Base-by-base conservation (phyloP, 2,329 filamentous ascomycete species). In the Cyphellophora europaea region DNA sequence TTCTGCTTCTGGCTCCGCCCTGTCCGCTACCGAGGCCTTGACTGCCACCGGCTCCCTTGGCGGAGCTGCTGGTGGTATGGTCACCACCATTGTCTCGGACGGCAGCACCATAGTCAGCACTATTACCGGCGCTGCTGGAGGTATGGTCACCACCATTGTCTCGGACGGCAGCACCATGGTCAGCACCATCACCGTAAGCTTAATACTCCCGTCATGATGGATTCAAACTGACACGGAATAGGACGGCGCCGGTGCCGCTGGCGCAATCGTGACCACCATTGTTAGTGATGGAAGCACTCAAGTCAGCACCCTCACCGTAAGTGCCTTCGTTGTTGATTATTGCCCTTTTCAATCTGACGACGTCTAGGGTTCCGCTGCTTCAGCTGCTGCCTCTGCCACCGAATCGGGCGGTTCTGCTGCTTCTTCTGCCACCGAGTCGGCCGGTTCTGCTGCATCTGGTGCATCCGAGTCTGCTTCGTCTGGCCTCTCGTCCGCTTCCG, bases 401-500 rank as follows among this genome's bases (percentile, higher is more conserved):
- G 37, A 13, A 31, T 30, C 40, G 18, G 19, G 6, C 11, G 13
- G 12, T 15, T 21, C 16, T 37, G 37, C 19, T 40, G 43, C 25
- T 46, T n/a, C 43, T 15, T 37, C 33, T 30, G n/a, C 39, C 17
- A n/a, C 19, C 21, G 27, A 12, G 10, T 34, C 32, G 23, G 39
- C 37, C 27, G 40, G 32, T 5, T 36, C 36, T 15, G 35, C 42
- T 30, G 47, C 37, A 17, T 43, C 45, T 21, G 45, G 41, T 19
- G 42, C 40, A 29, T 42, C 44, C 23, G 44, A 39, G 28, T 39
- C 33, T n/a, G 32, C 42, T 36, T 27, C 36, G 12, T 51, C 49
- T 21, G 31, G 30, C 21, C 42, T 44, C 27, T 34, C 30, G 19
- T 33, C 30, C 34, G 44, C 45, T 27, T 45, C 40, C 27, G 40